Conservation (phyloP, 2,329 filamentous ascomycete genomes). For the Sporothrix euskadiensis region DNA sequence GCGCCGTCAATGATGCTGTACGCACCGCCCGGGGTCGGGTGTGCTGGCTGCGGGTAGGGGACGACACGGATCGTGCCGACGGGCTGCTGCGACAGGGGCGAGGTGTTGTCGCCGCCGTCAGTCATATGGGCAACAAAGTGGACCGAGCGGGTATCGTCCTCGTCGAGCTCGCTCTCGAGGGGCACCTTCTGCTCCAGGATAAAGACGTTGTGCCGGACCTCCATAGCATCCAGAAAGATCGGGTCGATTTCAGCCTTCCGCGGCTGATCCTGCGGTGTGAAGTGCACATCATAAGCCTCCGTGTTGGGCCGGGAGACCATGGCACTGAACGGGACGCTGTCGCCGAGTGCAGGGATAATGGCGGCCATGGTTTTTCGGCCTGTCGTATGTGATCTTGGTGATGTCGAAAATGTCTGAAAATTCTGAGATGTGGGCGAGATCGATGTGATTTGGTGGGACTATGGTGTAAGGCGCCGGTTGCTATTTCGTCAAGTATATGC, state of each 20-base stretch:
- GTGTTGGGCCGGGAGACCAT: slow-evolving; percentile 25
- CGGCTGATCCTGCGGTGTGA: slow-evolving; percentile 38
- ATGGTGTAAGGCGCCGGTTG: not conserved
- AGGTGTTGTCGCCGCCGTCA: slow-evolving; percentile 44
- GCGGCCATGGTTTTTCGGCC: not conserved
- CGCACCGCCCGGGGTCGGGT: slow-evolving; percentile 55
- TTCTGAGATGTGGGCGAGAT: not conserved
- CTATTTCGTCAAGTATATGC: not conserved
- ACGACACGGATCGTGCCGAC: slow-evolving; percentile 79
- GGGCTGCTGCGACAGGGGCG: slow-evolving; percentile 46
- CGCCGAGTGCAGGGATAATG: not conserved
- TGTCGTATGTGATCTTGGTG: not conserved
- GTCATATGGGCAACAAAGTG: slow-evolving; percentile 84
- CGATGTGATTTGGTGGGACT: not conserved
- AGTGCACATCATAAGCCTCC: slow-evolving; percentile 43
- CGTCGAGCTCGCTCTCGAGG: slow-evolving; percentile 72
- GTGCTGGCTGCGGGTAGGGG: slow-evolving; percentile 72
- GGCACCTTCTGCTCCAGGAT: slow-evolving; percentile 60
- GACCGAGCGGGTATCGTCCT: slow-evolving; percentile 74
- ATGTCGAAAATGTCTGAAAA: not conserved
- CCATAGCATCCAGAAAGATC: slow-evolving; percentile 64
- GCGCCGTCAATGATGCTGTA: slow-evolving; percentile 48
- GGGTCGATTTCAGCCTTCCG: slow-evolving; percentile 53
- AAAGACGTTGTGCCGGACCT: slow-evolving; percentile 61
- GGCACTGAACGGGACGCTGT: not conserved